phyloP scores from a whole-genome alignment of 139 green algal species.

The Volvox reticuliferus region DNA sequence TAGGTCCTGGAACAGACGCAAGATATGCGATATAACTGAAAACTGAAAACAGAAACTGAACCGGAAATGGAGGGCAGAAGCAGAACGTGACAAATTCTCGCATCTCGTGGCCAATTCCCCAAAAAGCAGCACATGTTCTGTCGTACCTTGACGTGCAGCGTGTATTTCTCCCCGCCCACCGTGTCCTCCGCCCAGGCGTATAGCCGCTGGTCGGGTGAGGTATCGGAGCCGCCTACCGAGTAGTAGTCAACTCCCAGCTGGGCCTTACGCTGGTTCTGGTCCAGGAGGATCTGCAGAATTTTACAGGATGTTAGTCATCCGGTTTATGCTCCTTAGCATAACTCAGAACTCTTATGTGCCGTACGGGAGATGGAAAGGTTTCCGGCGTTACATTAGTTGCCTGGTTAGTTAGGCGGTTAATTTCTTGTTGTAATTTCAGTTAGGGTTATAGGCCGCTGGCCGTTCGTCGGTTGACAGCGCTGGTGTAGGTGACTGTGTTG shows the following conservation, averaged over 20 bases:
- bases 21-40: too few species aligned
- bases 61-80: too few species aligned
- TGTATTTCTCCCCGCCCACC: conserved; percentile 86
- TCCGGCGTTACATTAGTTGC: not conserved
- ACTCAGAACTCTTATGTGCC: not conserved
- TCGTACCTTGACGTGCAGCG: conserved; percentile 79
- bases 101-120: too few species aligned
- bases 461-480: too few species aligned
- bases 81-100: too few species aligned
- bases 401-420: too few species aligned
- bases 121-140: too few species aligned
- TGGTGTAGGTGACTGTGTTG: too few species aligned
- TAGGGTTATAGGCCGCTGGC: not conserved
- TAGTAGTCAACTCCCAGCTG: conserved; percentile 63
- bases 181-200: conserved; percentile 86
- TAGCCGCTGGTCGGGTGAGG: conserved; percentile 76
- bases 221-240: conserved; percentile 60
- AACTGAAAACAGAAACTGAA: too few species aligned
- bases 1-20: conserved; percentile 60
- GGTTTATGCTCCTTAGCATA: too few species aligned
- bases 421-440: not conserved
- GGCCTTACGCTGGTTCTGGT: conserved; percentile 71
- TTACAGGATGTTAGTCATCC: not conserved
- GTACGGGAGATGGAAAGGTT: not conserved
- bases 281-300: conserved; percentile 59